Evolutionary conservation across 352 stramenopile species (phyloP).

Genomic region (Globisporangium solare): DNA sequence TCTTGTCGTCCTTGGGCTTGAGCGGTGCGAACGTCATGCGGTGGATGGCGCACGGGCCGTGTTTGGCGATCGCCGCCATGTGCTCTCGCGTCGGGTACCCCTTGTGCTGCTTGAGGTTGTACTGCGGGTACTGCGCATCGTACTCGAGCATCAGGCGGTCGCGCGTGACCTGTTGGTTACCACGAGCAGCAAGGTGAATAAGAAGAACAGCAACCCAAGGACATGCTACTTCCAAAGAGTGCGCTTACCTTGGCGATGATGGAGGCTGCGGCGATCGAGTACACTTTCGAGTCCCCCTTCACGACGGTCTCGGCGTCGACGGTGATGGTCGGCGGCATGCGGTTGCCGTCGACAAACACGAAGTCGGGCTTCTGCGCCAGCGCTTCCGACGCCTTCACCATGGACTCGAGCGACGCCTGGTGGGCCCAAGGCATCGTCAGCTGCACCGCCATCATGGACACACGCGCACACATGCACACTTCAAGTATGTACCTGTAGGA

Average conservation of each 20-base stretch:
- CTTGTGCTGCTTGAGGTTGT: slow-evolving; percentile 96
- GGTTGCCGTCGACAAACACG: slow-evolving; percentile 96
- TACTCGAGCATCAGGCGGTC: slow-evolving; percentile 97
- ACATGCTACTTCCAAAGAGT: too few relatives aligned
- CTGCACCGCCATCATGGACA: too few relatives aligned
- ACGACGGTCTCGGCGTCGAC: slow-evolving; percentile 89
- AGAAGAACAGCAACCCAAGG: too few relatives aligned
- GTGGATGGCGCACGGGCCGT: slow-evolving; percentile 94
- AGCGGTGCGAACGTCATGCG: slow-evolving; percentile 95
- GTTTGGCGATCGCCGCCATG: slow-evolving; percentile 78
- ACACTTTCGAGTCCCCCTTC: slow-evolving; percentile 95
- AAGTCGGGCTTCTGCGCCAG: slow-evolving; percentile 64
- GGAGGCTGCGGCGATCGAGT: slow-evolving; percentile 95
- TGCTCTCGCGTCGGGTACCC: slow-evolving; percentile 95
- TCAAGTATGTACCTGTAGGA: slow-evolving; percentile 91
- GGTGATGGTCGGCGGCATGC: slow-evolving; percentile 86
- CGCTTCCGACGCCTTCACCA: slow-evolving; percentile 86
- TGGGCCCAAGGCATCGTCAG: background rate
- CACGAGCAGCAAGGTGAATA: too few relatives aligned
- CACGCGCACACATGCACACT: background rate
- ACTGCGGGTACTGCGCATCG: slow-evolving; percentile 90
- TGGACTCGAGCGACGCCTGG: slow-evolving; percentile 92
- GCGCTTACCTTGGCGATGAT: slow-evolving; percentile 93
- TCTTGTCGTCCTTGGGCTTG: slow-evolving; percentile 62
- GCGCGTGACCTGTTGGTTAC: slow-evolving; percentile 74